Conservation (phyloP, 108 stramenopile genomes). For the Bacterosira constricta region DNA sequence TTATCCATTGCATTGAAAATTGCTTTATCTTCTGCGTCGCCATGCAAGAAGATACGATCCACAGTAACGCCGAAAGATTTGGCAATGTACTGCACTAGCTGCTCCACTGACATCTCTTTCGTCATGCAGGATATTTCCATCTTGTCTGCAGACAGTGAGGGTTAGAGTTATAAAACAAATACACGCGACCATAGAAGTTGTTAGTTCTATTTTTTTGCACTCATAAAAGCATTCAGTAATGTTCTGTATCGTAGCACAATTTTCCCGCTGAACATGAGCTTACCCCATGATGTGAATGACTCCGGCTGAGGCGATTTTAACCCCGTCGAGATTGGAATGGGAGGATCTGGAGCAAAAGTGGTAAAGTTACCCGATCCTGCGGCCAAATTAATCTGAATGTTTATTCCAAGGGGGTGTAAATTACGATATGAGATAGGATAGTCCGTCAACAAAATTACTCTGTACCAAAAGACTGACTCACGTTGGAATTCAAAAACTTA, state of each 20-base stretch:
- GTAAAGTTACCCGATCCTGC: conserved; percentile 60
- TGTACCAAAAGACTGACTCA: too few relatives aligned
- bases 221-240: too few relatives aligned
- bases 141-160: conserved; percentile 14
- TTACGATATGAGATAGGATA: too few relatives aligned
- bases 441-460: too few relatives aligned
- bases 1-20: conserved; percentile 54
- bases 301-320: conserved; percentile 48
- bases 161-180: not conserved
- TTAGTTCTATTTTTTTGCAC: too few relatives aligned
- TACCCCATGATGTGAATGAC: conserved; percentile 57
- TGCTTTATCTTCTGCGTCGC: conserved; percentile 47
- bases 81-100: conserved; percentile 48
- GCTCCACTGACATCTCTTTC: conserved; percentile 57
- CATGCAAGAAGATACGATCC: conserved; percentile 56
- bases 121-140: conserved; percentile 46
- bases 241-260: too few relatives aligned
- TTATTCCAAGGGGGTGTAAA: too few relatives aligned
- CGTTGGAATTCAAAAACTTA: conserved; percentile 62
- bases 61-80: conserved; percentile 53
- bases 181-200: not conserved
- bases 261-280: not conserved
- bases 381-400: conserved; percentile 67
- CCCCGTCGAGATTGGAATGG: conserved; percentile 50
- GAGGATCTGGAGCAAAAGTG: conserved; percentile 59